Base-by-base conservation (phyloP, 2,329 filamentous ascomycete species). In the Aspergillus ustus region DNA sequence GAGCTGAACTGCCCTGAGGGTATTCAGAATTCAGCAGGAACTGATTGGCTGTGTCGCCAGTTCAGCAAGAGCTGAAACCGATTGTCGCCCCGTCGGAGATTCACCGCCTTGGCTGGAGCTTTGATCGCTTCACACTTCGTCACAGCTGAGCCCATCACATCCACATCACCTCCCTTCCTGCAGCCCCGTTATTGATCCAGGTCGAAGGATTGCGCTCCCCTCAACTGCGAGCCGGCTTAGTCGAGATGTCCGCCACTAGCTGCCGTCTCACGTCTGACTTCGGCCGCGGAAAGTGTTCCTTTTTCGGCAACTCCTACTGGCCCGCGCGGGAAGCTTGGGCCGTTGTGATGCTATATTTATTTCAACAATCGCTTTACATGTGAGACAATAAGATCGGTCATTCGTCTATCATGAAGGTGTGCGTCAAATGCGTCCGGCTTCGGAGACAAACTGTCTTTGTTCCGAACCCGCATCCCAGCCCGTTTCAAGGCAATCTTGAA, bases 91-190 rank as follows among this genome's bases (percentile, higher is more conserved):
- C 34, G 9, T 40, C 11, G 34, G 34, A 40, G 34, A 40, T 40
- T 40, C 34, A 40, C 34, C 34, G 34, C 34, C 34, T 44, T 45
- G 37, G 37, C 52, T 17, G n/a, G 51, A 29, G 52, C 52, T 53
- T 44, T 44, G 52, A 25, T 44, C 51, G 51, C 52, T 53, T 45
- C 37, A 44, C 37, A 44, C 34, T 53, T 31, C 25, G 19, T 34
- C 50, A 37, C 31, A 44, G 37, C 52, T 53, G 52, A 53, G 34
- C 37, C 52, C 52, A 53, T 53, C 52, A 53, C 51, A 53, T 53
- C 29, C 52, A 43, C 52, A 53, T 29, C 51, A 44, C 34, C 34
- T 22, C 13, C 34, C 15, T 53, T 53, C 34, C 37, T 53, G 37
- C 52, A 53, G 52, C 52, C 37, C 22, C 29, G 52, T 53, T 53